Base-by-base conservation (phyloP, 2,329 filamentous ascomycete species). In the Juglanconis sp. region DNA sequence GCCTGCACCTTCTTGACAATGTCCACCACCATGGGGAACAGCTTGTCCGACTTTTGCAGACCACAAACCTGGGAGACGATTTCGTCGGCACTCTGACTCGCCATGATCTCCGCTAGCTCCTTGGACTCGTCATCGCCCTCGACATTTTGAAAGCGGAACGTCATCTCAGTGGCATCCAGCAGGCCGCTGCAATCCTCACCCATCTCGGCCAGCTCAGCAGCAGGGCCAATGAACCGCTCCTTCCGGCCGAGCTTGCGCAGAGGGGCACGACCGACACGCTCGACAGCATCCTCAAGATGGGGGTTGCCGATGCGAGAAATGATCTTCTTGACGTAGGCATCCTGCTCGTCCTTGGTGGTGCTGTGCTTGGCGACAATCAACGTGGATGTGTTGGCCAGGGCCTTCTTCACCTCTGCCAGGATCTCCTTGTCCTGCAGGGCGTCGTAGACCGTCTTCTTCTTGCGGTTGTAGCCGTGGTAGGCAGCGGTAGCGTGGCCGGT, bases 401-500 rank as follows among this genome's bases (percentile, higher is more conserved):
- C 91, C 63, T 86, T 86, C 66, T 88, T 86, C 54, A 99, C 94
- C 68, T 92, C 87, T 53, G 85, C 79, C 74, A 90, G 85, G 71
- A 99, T 96, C 69, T 87, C 82, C 71, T 86, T 81, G 73, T 98
- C 92, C 64, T 86, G 85, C 65, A 98, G 84, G 8, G 93, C 89
- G 69, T 98, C 94, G 73, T 95, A 91, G 67, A 99, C 92, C 63
- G 90, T 96, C 71, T 85, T 82, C 83, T 96, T 94, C 71, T 90
- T 87, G 66, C 87, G 85, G 78, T 92, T 84, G 83, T 96, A 90
- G 58, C 93, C 94, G 76, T 95, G 93, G 84, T 98, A 98, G 62
- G 95, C 94, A 24, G 93, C 93, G 7, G 94, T 96, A 62, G 95
- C 95, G 74, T 99, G 95, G 59, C 92, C 90, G 30, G 95, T 99